Conservation (phyloP, 352 stramenopile species). For the Phytopythium helicoides region DNA sequence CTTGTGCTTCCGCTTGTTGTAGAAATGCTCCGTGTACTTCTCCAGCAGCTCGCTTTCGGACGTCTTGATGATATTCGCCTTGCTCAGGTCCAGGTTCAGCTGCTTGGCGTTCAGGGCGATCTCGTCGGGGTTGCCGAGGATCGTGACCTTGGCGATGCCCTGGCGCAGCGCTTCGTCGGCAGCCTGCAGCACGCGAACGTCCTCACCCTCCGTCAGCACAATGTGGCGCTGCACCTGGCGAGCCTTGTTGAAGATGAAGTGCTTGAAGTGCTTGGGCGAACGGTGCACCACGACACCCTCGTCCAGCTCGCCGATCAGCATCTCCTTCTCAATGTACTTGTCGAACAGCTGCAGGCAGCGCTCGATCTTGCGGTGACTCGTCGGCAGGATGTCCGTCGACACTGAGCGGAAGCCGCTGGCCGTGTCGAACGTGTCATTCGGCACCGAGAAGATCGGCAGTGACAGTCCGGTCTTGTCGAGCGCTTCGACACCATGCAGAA, state of each 20-base stretch:
- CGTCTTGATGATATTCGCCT: slow-evolving; percentile 61
- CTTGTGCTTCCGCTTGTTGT: slow-evolving; percentile 85
- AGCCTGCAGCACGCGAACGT: slow-evolving; percentile 78
- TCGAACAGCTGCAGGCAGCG: slow-evolving; percentile 67
- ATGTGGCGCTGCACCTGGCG: slow-evolving; percentile 72
- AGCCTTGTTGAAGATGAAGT: slow-evolving; percentile 83
- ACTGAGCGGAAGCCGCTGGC: slow-evolving; percentile 52
- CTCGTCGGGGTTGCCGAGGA: slow-evolving; percentile 72
- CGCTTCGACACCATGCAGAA: slow-evolving; percentile 62
- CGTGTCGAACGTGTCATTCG: slow-evolving; percentile 64
- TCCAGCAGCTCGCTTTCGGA: slow-evolving; percentile 42
- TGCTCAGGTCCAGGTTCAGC: slow-evolving; percentile 58
- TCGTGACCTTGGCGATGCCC: slow-evolving; percentile 68
- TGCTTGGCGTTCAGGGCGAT: slow-evolving; percentile 66
- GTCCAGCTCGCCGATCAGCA: slow-evolving; percentile 63
- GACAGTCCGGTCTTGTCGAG: slow-evolving; percentile 64
- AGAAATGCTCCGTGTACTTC: slow-evolving; percentile 59
- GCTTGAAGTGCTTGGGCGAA: slow-evolving; percentile 83
- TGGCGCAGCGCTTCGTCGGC: slow-evolving; percentile 70
- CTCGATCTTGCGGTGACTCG: slow-evolving; percentile 67
- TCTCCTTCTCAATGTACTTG: slow-evolving; percentile 59
- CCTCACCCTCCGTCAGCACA: slow-evolving; percentile 80
- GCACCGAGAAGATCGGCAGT: slow-evolving; percentile 73
- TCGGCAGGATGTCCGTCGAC: slow-evolving; percentile 67
- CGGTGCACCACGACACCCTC: slow-evolving; percentile 59